These are phyloP conservation scores for Ceratocystiopsis brevicomis DNA, from an alignment of 2,329 filamentous ascomycete species.

Conservation along the genomic window DNA sequence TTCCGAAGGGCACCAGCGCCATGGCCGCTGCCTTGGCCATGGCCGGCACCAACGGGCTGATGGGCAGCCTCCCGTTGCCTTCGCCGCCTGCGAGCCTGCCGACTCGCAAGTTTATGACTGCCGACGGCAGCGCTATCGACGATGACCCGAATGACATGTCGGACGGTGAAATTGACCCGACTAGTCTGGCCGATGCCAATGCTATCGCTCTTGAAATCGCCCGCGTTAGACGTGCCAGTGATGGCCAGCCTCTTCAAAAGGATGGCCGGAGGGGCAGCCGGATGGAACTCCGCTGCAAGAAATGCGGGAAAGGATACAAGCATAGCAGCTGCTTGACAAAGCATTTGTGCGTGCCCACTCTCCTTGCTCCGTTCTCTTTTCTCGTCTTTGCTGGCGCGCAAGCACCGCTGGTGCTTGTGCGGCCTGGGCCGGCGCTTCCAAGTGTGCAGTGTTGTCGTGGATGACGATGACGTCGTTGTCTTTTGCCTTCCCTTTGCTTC, in stretches of 20 bases:
- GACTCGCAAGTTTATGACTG: constrained; percentile 28
- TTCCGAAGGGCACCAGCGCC: constrained; percentile 1
- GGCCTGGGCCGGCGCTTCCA: too few species aligned
- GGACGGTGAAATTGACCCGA: constrained; percentile 23
- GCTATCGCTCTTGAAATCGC: constrained; percentile 24
- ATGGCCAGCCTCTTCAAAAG: constrained; percentile 67
- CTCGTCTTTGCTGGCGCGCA: neutral
- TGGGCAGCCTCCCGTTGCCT: constrained; percentile 40
- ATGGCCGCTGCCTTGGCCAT: constrained; percentile 7
- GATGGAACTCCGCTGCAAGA: constrained; percentile 84
- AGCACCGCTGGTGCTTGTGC: too few species aligned
- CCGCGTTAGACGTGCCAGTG: constrained; percentile 50
- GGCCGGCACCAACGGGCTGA: constrained; percentile 8
- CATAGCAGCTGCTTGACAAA: constrained; percentile 99
- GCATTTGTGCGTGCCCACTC: constrained; percentile 80
- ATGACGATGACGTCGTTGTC: constrained; percentile 7
- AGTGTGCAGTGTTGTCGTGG: constrained; percentile 1
- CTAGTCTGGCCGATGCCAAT: neutral
- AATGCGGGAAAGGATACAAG: constrained; percentile 99
- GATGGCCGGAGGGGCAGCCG: constrained; percentile 62
- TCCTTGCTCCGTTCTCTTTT: constrained; percentile 21
- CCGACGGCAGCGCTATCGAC: constrained; percentile 43
- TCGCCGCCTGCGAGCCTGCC: constrained; percentile 53
- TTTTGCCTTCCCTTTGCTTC: too few species aligned
- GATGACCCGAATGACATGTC: constrained; percentile 47